phyloP scores from a whole-genome alignment of 331 rosid genomes.

The Rhamnella rubrinervis region DNA sequence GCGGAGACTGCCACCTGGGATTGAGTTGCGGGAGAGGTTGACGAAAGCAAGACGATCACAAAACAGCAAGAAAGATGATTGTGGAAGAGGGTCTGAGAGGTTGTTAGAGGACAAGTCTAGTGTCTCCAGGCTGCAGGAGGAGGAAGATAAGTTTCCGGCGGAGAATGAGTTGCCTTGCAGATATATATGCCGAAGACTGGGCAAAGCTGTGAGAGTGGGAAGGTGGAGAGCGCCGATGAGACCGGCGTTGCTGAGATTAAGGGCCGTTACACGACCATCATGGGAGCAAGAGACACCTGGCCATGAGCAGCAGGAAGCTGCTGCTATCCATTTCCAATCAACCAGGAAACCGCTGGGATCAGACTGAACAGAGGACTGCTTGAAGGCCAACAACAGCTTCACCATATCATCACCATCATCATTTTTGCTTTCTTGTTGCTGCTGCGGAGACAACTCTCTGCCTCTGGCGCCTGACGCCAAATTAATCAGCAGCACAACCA shows the following conservation, averaged over 20 bases:
- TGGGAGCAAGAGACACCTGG: slow-evolving; percentile 48
- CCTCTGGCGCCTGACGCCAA: slow-evolving; percentile 15
- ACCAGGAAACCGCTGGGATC: slow-evolving; percentile 53
- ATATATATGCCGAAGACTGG: slow-evolving; percentile 35
- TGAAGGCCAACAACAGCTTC: slow-evolving; percentile 41
- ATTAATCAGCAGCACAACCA: slow-evolving; percentile 7
- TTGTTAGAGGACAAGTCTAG: slow-evolving; percentile 64
- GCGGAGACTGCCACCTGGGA: slow-evolving; percentile 25
- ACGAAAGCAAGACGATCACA: slow-evolving; percentile 36
- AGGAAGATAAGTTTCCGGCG: slow-evolving; percentile 25
- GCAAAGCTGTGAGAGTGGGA: slow-evolving; percentile 40
- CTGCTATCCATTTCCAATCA: slow-evolving; percentile 32
- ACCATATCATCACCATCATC: background rate
- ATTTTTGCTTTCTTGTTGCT: background rate
- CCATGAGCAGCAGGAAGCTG: slow-evolving; percentile 47
- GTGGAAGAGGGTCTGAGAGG: slow-evolving; percentile 37
- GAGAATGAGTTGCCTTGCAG: slow-evolving; percentile 49
- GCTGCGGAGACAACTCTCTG: slow-evolving; percentile 16
- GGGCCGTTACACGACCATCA: slow-evolving; percentile 29
- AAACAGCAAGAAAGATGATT: slow-evolving; percentile 11
- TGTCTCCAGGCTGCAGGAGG: slow-evolving; percentile 33
- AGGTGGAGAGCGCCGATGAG: slow-evolving; percentile 54
- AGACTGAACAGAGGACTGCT: slow-evolving; percentile 37
- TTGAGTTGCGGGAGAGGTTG: slow-evolving; percentile 49
- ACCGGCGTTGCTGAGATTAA: slow-evolving; percentile 46